phyloP scores from a whole-genome alignment of 73 alveolate genomes.

The Tetrahymena elliotti region DNA sequence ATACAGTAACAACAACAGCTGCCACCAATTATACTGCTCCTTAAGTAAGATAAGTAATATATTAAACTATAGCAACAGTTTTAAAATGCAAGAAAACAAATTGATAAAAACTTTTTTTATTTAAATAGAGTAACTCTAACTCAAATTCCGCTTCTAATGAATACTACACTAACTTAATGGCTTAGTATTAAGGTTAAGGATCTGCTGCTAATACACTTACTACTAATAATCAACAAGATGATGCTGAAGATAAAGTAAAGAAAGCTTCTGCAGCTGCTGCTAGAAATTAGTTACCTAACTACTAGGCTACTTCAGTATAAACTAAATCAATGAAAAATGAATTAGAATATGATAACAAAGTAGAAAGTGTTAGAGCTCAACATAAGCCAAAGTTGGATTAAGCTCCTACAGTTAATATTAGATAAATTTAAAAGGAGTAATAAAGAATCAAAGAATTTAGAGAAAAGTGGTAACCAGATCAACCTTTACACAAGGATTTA shows the following conservation, averaged over 20 bases:
- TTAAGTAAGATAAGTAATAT: background rate
- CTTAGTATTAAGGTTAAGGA: background rate
- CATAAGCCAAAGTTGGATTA: background rate
- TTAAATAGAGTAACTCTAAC: background rate
- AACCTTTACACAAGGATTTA: background rate
- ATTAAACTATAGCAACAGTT: no score
- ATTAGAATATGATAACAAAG: background rate
- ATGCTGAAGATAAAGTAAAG: background rate
- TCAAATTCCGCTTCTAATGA: background rate
- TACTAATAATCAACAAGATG: background rate
- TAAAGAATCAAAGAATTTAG: background rate
- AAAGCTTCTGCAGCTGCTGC: background rate
- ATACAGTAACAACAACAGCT: background rate
- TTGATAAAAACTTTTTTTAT: background rate
- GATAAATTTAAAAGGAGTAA: background rate
- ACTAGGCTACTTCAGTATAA: background rate
- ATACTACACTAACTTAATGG: background rate
- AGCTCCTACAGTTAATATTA: background rate
- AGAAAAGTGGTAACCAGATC: background rate
- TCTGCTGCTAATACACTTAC: background rate
- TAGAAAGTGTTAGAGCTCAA: background rate
- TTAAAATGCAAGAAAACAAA: background rate
- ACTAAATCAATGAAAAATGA: background rate
- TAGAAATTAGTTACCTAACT: background rate
- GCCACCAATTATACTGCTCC: background rate